phyloP scores from a whole-genome alignment of 2,329 filamentous ascomycete genomes.

The Verruconis gallopava region DNA sequence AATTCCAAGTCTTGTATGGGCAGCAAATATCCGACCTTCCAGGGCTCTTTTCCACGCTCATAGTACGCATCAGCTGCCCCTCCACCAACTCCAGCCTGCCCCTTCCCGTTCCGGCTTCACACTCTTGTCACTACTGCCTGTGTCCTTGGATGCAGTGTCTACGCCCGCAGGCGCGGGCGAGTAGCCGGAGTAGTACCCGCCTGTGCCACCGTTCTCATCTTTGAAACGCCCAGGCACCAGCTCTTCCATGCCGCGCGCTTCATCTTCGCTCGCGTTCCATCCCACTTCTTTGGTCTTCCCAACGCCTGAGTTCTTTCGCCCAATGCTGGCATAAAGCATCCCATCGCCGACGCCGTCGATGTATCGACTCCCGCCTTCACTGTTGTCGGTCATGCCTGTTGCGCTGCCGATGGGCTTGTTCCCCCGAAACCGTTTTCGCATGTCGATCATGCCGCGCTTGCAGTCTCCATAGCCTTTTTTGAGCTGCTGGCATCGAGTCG shows the following conservation, averaged over 20 bases:
- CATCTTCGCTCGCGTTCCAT: not conserved
- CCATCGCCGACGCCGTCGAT: not conserved
- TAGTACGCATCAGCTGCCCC: not conserved
- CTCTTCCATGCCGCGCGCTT: not conserved
- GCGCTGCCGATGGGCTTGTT: slow-evolving; percentile 60
- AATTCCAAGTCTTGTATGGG: too few relatives aligned
- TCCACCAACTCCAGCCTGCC: not conserved
- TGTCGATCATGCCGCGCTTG: slow-evolving; percentile 92
- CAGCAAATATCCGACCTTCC: too few relatives aligned
- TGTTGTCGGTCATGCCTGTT: not conserved
- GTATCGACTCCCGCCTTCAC: slow-evolving; percentile 1
- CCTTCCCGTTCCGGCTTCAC: not conserved
- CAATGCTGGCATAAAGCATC: slow-evolving; percentile 5
- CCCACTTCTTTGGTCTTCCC: not conserved
- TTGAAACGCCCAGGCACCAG: not conserved
- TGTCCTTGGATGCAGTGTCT: too few relatives aligned
- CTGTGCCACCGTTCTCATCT: not conserved
- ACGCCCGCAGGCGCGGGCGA: not conserved
- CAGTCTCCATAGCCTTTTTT: slow-evolving; percentile 90
- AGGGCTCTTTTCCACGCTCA: too few relatives aligned
- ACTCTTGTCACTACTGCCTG: not conserved
- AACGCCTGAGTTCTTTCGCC: slow-evolving; percentile 6
- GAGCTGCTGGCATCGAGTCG: slow-evolving; percentile 80
- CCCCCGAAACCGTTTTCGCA: slow-evolving; percentile 95
- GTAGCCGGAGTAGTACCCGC: not conserved